Percentiles rank a stretch among this genome's conserved stretches.
Evolutionary conservation across 768 basidiomycete genomes (phyloP).

Genomic region (Tylopilus plumbeoviolaceoides): DNA sequence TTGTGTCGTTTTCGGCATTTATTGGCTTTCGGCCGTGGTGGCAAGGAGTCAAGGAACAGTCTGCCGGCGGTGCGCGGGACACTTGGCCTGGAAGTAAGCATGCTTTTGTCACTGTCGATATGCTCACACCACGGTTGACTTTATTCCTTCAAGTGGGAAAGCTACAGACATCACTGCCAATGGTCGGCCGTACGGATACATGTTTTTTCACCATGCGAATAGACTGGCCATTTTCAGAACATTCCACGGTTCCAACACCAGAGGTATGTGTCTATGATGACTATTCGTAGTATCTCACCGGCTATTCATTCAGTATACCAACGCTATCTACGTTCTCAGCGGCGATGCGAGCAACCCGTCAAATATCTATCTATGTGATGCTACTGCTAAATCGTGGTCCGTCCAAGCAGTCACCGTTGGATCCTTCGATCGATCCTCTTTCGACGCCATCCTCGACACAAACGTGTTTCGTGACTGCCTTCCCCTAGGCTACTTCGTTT

Average conservation of each 20-base stretch:
- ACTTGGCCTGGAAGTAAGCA: slow-evolving; percentile 60
- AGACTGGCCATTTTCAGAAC: slow-evolving; percentile 38
- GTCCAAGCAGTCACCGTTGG: slow-evolving; percentile 57
- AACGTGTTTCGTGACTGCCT: slow-evolving; percentile 69
- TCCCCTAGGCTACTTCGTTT: not conserved
- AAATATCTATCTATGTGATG: slow-evolving; percentile 79
- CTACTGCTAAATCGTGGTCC: slow-evolving; percentile 68
- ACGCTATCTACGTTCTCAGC: slow-evolving; percentile 81
- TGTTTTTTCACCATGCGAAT: not conserved
- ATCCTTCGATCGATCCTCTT: slow-evolving; percentile 58
- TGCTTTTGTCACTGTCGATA: not conserved
- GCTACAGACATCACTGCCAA: slow-evolving; percentile 66
- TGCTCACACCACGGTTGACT: not conserved
- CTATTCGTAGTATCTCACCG: not conserved
- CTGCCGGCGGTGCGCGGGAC: slow-evolving; percentile 68
- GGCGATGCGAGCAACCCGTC: slow-evolving; percentile 69
- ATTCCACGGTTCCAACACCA: slow-evolving; percentile 55
- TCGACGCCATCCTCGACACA: slow-evolving; percentile 80
- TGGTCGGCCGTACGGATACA: slow-evolving; percentile 67
- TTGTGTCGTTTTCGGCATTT: slow-evolving; percentile 86
- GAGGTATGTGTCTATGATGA: slow-evolving; percentile 40
- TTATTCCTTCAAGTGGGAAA: slow-evolving; percentile 22
- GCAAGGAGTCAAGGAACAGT: slow-evolving; percentile 82
- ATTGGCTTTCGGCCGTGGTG: slow-evolving; percentile 78
- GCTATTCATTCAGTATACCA: slow-evolving; percentile 55